These are phyloP conservation scores for Lathyrus sativus DNA, from an alignment of 306 rosid species.

Conservation along the genomic window DNA sequence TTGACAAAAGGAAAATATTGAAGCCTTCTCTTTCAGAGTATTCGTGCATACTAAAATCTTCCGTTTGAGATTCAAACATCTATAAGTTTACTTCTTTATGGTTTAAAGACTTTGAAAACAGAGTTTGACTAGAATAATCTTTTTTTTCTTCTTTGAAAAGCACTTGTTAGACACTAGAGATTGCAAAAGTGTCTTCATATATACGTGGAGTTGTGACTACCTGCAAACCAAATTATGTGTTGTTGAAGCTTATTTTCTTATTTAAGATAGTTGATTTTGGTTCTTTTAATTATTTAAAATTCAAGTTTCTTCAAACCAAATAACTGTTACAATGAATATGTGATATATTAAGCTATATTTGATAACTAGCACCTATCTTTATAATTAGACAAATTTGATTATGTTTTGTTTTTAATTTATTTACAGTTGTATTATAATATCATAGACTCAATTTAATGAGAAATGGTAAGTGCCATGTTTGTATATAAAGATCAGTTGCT, in stretches of 20 bases:
- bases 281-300: too few species aligned
- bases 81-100: neutral
- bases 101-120: neutral
- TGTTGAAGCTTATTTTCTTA: neutral
- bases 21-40: neutral
- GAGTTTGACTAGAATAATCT: slow-evolving; percentile 4
- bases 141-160: slow-evolving; percentile 1
- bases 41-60: neutral
- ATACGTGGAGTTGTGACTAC: neutral
- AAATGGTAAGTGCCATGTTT: too few species aligned
- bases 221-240: neutral
- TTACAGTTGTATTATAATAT: too few species aligned
- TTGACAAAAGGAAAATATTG: neutral
- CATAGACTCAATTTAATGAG: too few species aligned
- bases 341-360: too few species aligned
- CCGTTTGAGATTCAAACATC: slow-evolving; percentile 4
- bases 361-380: too few species aligned
- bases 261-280: too few species aligned
- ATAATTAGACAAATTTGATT: too few species aligned
- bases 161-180: neutral
- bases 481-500: too few species aligned
- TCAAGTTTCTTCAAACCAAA: too few species aligned
- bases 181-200: neutral
- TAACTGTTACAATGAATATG: too few species aligned
- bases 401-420: too few species aligned